phyloP scores from a whole-genome alignment of 192 early-diverging fungal species.

The Pilaira anomala region DNA sequence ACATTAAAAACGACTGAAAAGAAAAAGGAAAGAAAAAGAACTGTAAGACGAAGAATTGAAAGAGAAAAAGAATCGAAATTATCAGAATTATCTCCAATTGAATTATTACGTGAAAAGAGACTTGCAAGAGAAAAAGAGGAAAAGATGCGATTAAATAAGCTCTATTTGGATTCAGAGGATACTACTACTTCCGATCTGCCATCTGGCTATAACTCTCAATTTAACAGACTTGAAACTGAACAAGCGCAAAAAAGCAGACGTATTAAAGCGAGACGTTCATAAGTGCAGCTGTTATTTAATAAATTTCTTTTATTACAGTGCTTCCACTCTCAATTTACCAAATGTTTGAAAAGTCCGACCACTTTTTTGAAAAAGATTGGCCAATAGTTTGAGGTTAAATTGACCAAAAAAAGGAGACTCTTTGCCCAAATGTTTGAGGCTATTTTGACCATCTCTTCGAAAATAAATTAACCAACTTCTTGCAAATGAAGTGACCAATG shows the following conservation, averaged over 20 bases:
- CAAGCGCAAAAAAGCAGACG: conserved; percentile 35
- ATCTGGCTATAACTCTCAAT: conserved; percentile 49
- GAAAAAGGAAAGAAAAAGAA: conserved; percentile 25
- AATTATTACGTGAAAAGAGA: conserved; percentile 43
- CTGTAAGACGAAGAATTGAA: not conserved
- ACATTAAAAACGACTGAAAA: conserved; percentile 1
- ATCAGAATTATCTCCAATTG: conserved; percentile 33
- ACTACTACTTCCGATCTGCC: not conserved
- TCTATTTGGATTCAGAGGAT: conserved; percentile 5
- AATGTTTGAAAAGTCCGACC: no score
- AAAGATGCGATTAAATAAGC: conserved; percentile 15
- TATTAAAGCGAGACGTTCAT: no score
- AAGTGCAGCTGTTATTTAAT: no score
- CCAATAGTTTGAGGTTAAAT: no score
- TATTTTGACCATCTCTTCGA: no score
- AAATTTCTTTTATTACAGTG: no score
- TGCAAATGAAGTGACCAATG: no score
- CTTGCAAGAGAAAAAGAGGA: conserved; percentile 43
- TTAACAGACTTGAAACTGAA: conserved; percentile 49
- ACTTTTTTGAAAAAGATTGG: no score
- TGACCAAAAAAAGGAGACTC: no score
- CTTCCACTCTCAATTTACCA: no score
- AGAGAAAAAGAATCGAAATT: not conserved
- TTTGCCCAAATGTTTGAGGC: no score
- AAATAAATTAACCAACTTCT: no score